A percentile compares a stretch with the other conserved stretches of the same genome.
Conservation (phyloP, 108 stramenopile species). For the Cyclostephanos tholiformis region DNA sequence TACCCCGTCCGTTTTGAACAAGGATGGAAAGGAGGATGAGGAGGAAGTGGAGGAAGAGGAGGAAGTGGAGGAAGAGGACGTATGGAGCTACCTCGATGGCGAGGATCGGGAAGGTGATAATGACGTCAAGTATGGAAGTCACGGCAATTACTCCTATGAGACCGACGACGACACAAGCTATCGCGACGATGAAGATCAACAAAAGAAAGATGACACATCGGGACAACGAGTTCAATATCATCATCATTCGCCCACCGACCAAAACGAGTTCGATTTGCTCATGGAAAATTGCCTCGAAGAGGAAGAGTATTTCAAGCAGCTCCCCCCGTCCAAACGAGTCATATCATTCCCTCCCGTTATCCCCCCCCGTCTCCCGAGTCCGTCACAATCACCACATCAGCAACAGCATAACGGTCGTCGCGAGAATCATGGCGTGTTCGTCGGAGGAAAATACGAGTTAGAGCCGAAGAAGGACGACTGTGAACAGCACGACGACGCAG, state of each 20-base stretch:
- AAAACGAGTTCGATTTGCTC: constrained; percentile 13
- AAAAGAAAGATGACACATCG: background rate
- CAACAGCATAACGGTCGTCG: background rate
- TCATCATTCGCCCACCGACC: constrained; percentile 6
- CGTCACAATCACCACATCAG: background rate
- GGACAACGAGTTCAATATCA: background rate
- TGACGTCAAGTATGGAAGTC: background rate
- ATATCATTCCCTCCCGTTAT: background rate
- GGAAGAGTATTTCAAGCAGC: constrained; percentile 10
- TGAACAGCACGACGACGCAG: background rate
- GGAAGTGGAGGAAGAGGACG: background rate
- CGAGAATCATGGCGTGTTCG: background rate
- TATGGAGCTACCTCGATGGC: background rate
- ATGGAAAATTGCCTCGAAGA: background rate
- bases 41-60: background rate
- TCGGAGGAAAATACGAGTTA: background rate
- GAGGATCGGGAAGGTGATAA: constrained; percentile 4
- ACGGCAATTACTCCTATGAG: background rate
- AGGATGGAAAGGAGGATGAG: no score
- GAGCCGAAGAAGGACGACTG: background rate
- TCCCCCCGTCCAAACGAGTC: background rate
- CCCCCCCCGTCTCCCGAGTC: background rate
- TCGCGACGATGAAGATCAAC: background rate
- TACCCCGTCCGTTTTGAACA: no score
- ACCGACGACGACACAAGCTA: background rate